Evolutionary conservation across 2,329 filamentous ascomycete species (phyloP), one percentile per base, ranked within the genome.

Genomic region (Truncatella angustata): DNA sequence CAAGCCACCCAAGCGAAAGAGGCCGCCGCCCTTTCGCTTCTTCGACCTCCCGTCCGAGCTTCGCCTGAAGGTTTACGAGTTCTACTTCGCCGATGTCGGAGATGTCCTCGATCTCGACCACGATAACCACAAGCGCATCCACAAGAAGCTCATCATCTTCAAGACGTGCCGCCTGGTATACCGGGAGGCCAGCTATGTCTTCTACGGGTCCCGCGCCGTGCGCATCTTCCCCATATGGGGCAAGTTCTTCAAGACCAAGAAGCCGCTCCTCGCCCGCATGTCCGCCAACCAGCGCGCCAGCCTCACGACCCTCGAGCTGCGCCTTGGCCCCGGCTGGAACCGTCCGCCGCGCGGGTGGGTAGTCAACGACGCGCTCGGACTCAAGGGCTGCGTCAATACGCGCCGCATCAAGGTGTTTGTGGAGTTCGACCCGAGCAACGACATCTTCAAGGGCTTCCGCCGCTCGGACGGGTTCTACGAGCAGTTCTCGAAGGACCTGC

Each of bases 321-420:
- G 88, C 3, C 73, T 92, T 0, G 88, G 88, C 0, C 87, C 87
- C 0, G 87, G 87, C 18, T 92, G 86, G 82, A 84, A 75, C 55
- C 80, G 80, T 52, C 88, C 88, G 12, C 88, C 88, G 1, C 75
- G 75, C 30, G 82, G 85, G 46, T 91, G 89, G 85, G 81, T 84
- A 1, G 84, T 90, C 11, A 85, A 85, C 57, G 71, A 78, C 4
- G 76, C 77, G 1, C 73, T 91, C 1, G 87, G 87, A 0, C 74
- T 92, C 5, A 58, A 65, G 1, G 84, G 89, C 47, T 87, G 84
- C 65, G 68, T 69, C 52, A 81, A 76, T 44, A 78, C 88, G 18
- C 75, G 78, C 26, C 74, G 73, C 12, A 66, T 92, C 44, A 81
- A 78, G 23, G 79, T 92, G 10, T 88, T 88, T 62, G 81, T 91